A percentile compares a stretch with the other conserved stretches of the same genome.
Evolutionary conservation across 371 early-diverging fungal species (phyloP).

Genomic region (Mortierella sp.): DNA sequence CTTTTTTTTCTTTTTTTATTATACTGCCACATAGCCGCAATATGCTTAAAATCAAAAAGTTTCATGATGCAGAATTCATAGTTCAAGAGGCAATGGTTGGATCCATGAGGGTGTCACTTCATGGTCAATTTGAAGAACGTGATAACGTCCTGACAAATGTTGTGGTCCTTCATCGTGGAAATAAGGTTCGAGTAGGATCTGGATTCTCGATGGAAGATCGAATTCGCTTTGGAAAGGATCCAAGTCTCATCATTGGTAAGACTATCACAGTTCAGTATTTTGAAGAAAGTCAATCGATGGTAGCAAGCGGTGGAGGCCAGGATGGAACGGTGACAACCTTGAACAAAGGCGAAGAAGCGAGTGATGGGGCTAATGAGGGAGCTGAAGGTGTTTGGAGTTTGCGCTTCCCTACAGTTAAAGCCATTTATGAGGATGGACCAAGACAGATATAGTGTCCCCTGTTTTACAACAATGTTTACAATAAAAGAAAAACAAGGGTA

Average conservation of each 20-base stretch:
- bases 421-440: constrained; percentile 62
- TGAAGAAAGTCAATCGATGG: constrained; percentile 58
- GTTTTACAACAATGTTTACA: not conserved
- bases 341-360: not conserved
- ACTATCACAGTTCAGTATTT: constrained; percentile 70
- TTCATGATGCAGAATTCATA: constrained; percentile 68
- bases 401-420: constrained; percentile 71
- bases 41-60: constrained; percentile 70
- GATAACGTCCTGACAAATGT: constrained; percentile 62
- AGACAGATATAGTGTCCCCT: constrained; percentile 30
- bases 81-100: constrained; percentile 66
- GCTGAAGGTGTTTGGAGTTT: constrained; percentile 53
- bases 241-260: constrained; percentile 64
- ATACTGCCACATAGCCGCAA: constrained; percentile 53
- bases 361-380: constrained; percentile 10
- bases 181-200: constrained; percentile 68
- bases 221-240: constrained; percentile 59
- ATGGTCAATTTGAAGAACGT: constrained; percentile 55
- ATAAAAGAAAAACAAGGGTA: not conserved
- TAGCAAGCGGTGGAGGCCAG: not conserved
- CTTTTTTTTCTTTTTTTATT: not conserved
- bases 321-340: not conserved
- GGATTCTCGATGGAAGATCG: constrained; percentile 65
- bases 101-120: constrained; percentile 59
- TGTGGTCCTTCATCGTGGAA: constrained; percentile 64